Evolutionary conservation across 352 stramenopile genomes (phyloP), one percentile per base, ranked within the genome.

Genomic region (Globisporangium apiculatum): DNA sequence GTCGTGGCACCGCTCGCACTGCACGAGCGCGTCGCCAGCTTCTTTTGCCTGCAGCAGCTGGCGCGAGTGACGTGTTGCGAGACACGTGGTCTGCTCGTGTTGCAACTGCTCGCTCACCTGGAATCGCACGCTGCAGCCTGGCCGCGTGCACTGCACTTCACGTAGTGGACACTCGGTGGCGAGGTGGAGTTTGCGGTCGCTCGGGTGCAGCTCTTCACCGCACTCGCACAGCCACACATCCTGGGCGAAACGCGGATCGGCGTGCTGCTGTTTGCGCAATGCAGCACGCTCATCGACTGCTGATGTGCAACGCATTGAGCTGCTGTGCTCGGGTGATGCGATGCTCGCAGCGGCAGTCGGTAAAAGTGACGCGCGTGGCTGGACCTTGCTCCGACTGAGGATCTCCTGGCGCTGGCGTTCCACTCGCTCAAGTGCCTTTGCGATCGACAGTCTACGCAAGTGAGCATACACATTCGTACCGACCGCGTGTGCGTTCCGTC

Each of bases 211-310:
- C 53, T 90, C 82, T 18, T 86, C 69, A 5, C 71, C 75, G 38
- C 82, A 92, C 42, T 65, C 64, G 40, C 78, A 86, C 0, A 84
- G 58, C 48, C 66, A 49, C 4, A 82, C 35, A 35, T 82, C 73
- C 41, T 69, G 18, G 51, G 55, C 15, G 50, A 61, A 41, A 51
- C 53, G 31, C 48, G 60, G 45, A 37, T 37, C 60, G 10, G 15
- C 55, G 57, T 51, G 45, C 24, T 46, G 62, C 45, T 50, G 15
- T 31, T 31, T 31, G n/a, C 63, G 58, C 60, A 38, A 37, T 7
- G 42, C 58, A 5, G 31, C 10, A 38, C 15, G 48, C 15, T 31
- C 37, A 11, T 1, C 9, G 40, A 59, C 58, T 11, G 14, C 37
- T 24, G 47, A 46, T 45, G 14, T 57, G 64, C 37, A 31, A 31